Base-by-base conservation (phyloP, 2,329 filamentous ascomycete species). In the Fusarium sp. region DNA sequence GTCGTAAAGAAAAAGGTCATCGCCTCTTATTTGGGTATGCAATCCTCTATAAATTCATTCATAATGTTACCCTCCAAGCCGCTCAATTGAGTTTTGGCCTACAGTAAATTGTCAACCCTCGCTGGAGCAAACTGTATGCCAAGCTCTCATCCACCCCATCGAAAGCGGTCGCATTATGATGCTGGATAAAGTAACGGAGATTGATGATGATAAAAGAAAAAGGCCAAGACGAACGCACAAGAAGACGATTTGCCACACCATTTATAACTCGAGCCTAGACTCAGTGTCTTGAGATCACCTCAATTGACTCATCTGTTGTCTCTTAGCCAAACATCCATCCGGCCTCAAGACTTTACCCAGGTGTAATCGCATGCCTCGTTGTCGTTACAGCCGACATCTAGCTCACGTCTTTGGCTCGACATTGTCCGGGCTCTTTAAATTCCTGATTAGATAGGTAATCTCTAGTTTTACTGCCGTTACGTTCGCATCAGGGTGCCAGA, bases 401-500 rank as follows among this genome's bases (percentile, higher is more conserved):
- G 18, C 34, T 7, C 34, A 37, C 6, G 2, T 37, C 6, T 37
- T 37, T 7, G 18, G 18, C 10, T 37, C 34, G 10, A n/a, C 7
- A 7, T 37, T 12, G 18, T n/a, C 10, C 18, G 3, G 7, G 18
- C 34, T n/a, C 18, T n/a, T 37, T 4, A 6, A n/a, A 12, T 10
- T 7, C 34, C 34, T n/a, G 18, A 12, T 4, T 24, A 24, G 24
- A 24, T 24, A 18, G 6, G 0, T 16, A 37, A 18, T n/a, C 9
- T 11, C 9, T 6, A 37, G 34, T 37, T 3, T n/a, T 37, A 4
- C 10, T 37, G 10, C 2, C 3, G 18, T 37, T 10, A 1, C 34
- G 7, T 37, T 2, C 7, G 1, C 10, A 37, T 11, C 3, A 0
- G 18, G 3, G 5, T 6, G 0, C 5, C 3, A 37, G 18, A 37